These are phyloP conservation scores for Aegilops tauschii DNA, from an alignment of 176 grass and related monocot species.

Conservation along the genomic window DNA sequence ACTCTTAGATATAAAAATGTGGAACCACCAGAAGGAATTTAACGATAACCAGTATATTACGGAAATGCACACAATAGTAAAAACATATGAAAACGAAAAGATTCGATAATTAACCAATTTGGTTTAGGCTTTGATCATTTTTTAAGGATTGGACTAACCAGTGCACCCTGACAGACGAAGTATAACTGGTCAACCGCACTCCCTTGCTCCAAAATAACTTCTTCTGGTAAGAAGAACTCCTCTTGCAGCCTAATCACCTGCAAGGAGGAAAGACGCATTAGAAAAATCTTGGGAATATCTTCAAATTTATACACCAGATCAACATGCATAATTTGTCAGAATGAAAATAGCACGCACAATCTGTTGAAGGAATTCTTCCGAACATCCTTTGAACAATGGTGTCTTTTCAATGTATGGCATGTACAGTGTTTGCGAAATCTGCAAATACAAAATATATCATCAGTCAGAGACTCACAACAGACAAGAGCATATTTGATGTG, in stretches of 20 bases:
- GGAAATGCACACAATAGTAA: not conserved
- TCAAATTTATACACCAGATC: not conserved
- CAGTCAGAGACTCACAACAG: not conserved
- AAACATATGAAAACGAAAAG: not conserved
- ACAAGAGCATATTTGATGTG: slow-evolving; percentile 9
- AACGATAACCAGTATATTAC: not conserved
- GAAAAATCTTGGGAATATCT: not conserved
- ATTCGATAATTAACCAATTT: not conserved
- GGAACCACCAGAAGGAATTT: not conserved
- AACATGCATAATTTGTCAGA: not conserved
- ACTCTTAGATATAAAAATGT: not conserved
- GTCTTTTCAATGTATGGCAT: slow-evolving; percentile 65
- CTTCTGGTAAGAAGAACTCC: slow-evolving; percentile 89
- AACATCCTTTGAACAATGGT: slow-evolving; percentile 87
- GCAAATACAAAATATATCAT: slow-evolving; percentile 7
- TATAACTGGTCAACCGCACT: slow-evolving; percentile 91
- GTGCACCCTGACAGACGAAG: slow-evolving; percentile 78
- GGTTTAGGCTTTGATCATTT: not conserved
- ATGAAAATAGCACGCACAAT: slow-evolving; percentile 63
- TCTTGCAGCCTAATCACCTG: slow-evolving; percentile 86
- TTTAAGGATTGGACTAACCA: slow-evolving; percentile 48
- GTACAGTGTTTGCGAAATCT: slow-evolving; percentile 96
- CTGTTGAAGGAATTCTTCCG: slow-evolving; percentile 94
- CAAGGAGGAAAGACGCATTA: not conserved
- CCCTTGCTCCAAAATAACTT: slow-evolving; percentile 95